Evolutionary conservation across 495 filamentous ascomycete species (phyloP), one percentile per base, ranked within the genome.

Genomic region (Aspergillus taichungensis): DNA sequence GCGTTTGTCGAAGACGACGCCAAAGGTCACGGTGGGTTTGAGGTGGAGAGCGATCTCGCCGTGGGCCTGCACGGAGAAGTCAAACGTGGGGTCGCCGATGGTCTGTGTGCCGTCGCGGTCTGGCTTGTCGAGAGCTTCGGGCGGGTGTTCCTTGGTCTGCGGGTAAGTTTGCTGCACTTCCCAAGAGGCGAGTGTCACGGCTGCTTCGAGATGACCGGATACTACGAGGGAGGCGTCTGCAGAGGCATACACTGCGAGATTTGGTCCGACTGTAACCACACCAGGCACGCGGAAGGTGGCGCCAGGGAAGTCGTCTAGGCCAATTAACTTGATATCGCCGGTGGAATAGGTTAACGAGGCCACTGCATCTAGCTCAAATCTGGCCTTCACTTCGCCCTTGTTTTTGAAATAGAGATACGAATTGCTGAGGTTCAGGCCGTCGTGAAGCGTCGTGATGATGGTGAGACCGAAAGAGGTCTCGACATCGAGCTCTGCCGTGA

Each of bases 181-280:
- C 53, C 53, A 56, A 6, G 30, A 32, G 8, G 53, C 53, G 4
- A 56, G 29, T 1, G 37, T 44, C 12, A 56, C 46, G 6, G 40
- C 34, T 10, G 50, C 35, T 30, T 53, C 53, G 0, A 56, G 24
- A 13, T 53, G 38, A n/a, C 43, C 54, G 18, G 45, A 32, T 11
- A 61, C 14, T 7, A 43, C 43, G 13, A 57, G 8, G 0, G 18
- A 30, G 9, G 43, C 52, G 11, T 67, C 45, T 7, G 62, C 27
- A 1, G 37, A 34, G 6, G 49, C 62, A 14, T 50, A 33, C 11
- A 69, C 14, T 8, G 46, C 52, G 35, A 67, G 42, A 8, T 60
- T 43, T 5, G 66, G 64, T 5, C 64, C 64, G n/a, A 69, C 47
- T 2, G 59, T 65, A 0, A 56, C 50, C 24, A 69, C 54, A 0